Evolutionary conservation across 805 yeast genomes (phyloP).

Genomic region (Wickerhamiella azymoides): DNA sequence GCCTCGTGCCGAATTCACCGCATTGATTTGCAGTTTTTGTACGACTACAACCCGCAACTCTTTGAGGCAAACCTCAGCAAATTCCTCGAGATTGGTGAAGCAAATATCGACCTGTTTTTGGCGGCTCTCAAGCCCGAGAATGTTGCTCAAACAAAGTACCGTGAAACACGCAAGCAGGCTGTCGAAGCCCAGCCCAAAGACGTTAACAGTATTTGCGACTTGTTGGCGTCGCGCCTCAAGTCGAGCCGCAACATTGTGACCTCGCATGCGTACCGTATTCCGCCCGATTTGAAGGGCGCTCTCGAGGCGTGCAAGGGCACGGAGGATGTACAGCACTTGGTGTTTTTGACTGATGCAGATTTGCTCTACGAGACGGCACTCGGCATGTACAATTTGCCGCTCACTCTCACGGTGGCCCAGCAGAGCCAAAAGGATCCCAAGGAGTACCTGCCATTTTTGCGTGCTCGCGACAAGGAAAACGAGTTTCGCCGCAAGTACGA

Average conservation of each 20-base stretch:
- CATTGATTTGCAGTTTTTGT: conserved; percentile 75
- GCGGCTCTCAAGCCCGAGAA: conserved; percentile 79
- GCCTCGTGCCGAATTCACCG: conserved; percentile 77
- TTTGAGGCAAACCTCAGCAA: conserved; percentile 49
- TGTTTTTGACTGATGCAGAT: conserved; percentile 84
- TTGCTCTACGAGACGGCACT: conserved; percentile 65
- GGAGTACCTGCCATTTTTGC: conserved; percentile 87
- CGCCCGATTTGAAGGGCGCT: conserved; percentile 73
- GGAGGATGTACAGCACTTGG: conserved; percentile 62
- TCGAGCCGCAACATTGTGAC: conserved; percentile 49
- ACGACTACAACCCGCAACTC: conserved; percentile 68
- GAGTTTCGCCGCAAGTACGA: conserved; percentile 54
- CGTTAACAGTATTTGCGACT: conserved; percentile 64
- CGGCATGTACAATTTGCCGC: conserved; percentile 65
- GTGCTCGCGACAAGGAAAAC: conserved; percentile 54
- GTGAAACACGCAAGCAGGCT: conserved; percentile 39
- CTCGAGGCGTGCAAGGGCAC: conserved; percentile 48
- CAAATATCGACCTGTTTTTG: conserved; percentile 71
- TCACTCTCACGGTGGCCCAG: conserved; percentile 78
- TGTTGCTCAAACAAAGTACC: conserved; percentile 67
- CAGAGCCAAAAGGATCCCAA: conserved; percentile 97
- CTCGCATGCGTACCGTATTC: conserved; percentile 82
- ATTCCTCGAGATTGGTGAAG: conserved; percentile 55
- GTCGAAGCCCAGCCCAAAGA: conserved; percentile 20
- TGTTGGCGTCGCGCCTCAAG: conserved; percentile 34